A percentile compares a stretch with the other conserved stretches of the same genome.
phyloP scores from a whole-genome alignment of 2,329 filamentous ascomycete genomes.

The Elsinoe australis region DNA sequence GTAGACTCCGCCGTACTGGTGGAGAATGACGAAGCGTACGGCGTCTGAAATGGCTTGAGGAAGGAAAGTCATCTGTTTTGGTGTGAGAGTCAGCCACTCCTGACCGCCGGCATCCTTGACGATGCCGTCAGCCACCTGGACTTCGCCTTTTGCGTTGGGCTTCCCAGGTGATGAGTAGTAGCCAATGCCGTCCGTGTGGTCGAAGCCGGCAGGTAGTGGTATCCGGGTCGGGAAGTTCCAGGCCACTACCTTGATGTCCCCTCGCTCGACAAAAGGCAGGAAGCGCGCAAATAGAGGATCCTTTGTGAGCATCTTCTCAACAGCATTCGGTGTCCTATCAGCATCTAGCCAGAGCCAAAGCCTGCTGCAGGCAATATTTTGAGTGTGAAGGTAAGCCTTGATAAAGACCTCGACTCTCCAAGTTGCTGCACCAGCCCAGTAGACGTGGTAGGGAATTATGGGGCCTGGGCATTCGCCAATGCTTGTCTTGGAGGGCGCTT shows the following conservation, averaged over 20 bases:
- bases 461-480: conserved; percentile 48
- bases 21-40: conserved; percentile 48
- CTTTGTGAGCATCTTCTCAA: conserved; percentile 44
- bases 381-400: conserved; percentile 51
- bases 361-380: conserved; percentile 48
- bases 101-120: conserved; percentile 43
- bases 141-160: conserved; percentile 37
- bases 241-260: conserved; percentile 45
- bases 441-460: conserved; percentile 50
- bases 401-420: conserved; percentile 51
- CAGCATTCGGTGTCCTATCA: conserved; percentile 44
- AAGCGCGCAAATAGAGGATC: conserved; percentile 49
- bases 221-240: conserved; percentile 50
- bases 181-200: conserved; percentile 43
- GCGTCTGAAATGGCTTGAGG: conserved; percentile 51
- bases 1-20: conserved; percentile 48
- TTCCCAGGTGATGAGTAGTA: conserved; percentile 44
- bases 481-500: conserved; percentile 33
- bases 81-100: conserved; percentile 47
- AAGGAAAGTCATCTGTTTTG: conserved; percentile 52
- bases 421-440: conserved; percentile 51
- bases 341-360: conserved; percentile 50
- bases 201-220: conserved; percentile 42
- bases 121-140: conserved; percentile 44
- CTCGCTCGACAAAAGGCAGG: conserved; percentile 46